Evolutionary conservation across 2,329 filamentous ascomycete species (phyloP), one percentile per base, ranked within the genome.

Genomic region (Talaromyces sp.): DNA sequence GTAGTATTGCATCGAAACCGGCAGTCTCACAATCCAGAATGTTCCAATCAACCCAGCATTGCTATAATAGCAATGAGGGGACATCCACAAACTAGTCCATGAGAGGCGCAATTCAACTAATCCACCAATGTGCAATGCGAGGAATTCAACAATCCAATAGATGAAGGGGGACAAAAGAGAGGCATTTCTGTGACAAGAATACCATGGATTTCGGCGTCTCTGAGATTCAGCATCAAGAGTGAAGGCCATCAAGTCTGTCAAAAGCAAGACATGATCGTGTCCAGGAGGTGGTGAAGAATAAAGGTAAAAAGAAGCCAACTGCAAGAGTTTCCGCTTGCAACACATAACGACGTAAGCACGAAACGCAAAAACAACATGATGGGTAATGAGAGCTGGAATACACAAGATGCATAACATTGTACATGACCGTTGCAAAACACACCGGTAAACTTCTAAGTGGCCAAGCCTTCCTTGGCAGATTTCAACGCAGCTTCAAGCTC

Each of bases 401-500:
- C 44, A 51, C 27, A 28, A 31, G 50, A 53, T 53, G 50, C 50
- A 31, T 30, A 6, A 53, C 4, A 53, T 53, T 53, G 50, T 53
- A 53, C 30, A 53, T 27, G 18, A 53, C 30, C 12, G 50, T 9
- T 18, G 50, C 28, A 16, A 30, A 31, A 53, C 14, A 18, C 44
- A 47, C 18, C 44, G 16, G 44, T 47, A n/a, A 47, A 14, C 44
- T 47, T 31, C 50, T 53, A 53, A 23, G 27, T 8, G 3, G 55
- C 40, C 61, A 61, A 54, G 18, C 30, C n/a, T 31, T 57, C 61
- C 54, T 63, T 61, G 23, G 58, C 61, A 18, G 44, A 28, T 12
- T 54, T 63, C 61, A 63, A 36, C 8, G 61, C 61, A n/a, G 47
- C 42, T 28, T 57, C 61, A 84, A 82, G 65, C 82, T 79, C 2